Base-by-base conservation (phyloP, 495 filamentous ascomycete genomes). In the Bathelium albidoporum region DNA sequence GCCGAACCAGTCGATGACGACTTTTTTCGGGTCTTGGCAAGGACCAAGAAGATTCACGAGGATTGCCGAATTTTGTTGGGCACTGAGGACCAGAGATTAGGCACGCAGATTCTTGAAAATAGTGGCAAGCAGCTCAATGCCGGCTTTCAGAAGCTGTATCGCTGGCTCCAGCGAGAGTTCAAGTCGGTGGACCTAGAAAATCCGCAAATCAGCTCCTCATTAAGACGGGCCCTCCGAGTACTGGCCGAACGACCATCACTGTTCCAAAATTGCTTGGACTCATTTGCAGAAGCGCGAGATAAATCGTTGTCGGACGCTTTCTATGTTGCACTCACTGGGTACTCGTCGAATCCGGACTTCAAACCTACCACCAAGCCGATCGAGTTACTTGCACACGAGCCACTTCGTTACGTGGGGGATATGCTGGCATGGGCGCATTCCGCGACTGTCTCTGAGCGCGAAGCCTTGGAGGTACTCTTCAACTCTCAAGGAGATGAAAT, bases 371-470 rank as follows among this genome's bases (percentile, higher is more conserved):
- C 89, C 28, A 97, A 97, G 65, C 91, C 95, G 0, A 99, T 99
- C 67, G 95, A 99, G 71, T 81, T 96, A 53, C 89, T 85, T 34
- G 91, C 94, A 12, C 91, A 97, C 70, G 94, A 99, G 70, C 88
- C 90, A 14, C 76, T 99, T 16, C 82, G 94, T 36, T 99, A 97
- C 70, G 86, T 95, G 22, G 92, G 94, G 24, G 94, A 99, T 71
- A 97, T 99, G 93, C 82, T 97, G 18, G 94, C 94, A 5, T 99
- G 94, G 94, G 85, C 86, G 1, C 94, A 99, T 71, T 97, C 95
- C 0, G 87, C 91, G 5, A 85, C 93, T 0, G 94, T 97, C 0
- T 92, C 91, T 22, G 94, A 99, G 74, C 82, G 89, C 49, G 94
- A 99, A 73, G 90, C 93, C 1, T 79, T 99, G 20, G 94, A 97